These are phyloP conservation scores for Botrytis pseudocinerea DNA, from an alignment of 2,329 filamentous ascomycete species.

Conservation along the genomic window DNA sequence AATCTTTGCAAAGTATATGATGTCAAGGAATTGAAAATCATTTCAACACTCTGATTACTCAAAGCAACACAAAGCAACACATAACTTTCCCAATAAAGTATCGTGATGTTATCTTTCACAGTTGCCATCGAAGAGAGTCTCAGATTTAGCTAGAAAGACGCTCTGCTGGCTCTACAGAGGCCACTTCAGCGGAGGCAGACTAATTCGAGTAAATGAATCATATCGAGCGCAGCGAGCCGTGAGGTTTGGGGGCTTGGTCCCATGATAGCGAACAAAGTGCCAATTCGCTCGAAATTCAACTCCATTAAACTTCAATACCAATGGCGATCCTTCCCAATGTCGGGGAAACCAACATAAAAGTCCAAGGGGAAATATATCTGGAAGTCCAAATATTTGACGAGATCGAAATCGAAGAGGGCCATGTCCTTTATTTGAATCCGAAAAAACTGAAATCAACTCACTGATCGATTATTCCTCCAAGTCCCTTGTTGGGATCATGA, in stretches of 20 bases:
- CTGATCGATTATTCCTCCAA: conserved; percentile 50
- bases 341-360: background rate
- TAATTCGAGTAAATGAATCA: background rate
- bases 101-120: background rate
- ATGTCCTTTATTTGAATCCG: background rate
- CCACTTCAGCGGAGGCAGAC: background rate
- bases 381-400: background rate
- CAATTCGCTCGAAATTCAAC: background rate
- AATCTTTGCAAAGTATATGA: background rate
- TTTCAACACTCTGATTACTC: background rate
- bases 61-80: background rate
- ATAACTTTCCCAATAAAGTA: background rate
- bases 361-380: background rate
- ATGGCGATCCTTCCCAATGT: background rate
- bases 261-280: background rate
- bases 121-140: background rate
- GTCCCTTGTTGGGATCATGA: conserved; percentile 71
- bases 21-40: background rate
- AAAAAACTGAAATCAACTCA: conserved; percentile 42
- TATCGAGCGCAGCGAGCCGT: background rate
- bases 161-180: background rate
- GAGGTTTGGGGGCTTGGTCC: background rate
- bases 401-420: background rate
- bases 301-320: background rate
- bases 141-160: background rate